A percentile compares a stretch with the other conserved stretches of the same genome.
phyloP scores from a whole-genome alignment of 768 basidiomycete genomes.

The Thelephora aurantiotincta region DNA sequence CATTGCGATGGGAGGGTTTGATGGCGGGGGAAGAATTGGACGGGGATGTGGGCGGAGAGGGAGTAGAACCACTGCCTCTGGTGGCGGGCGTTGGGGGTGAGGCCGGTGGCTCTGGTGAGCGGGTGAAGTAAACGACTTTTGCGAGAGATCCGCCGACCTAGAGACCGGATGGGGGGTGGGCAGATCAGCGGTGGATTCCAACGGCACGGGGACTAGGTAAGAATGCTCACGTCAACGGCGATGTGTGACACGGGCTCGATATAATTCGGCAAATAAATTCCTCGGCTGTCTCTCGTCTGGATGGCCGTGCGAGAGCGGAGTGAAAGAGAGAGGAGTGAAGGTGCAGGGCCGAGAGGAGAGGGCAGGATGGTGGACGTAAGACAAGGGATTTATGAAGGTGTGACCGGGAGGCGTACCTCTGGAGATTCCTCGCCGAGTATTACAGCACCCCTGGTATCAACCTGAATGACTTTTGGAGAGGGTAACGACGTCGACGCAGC shows the following conservation, averaged over 20 bases:
- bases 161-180: neutral
- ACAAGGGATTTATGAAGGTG: constrained; percentile 3
- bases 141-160: constrained; percentile 96
- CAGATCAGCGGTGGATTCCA: constrained; percentile 7
- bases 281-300: constrained; percentile 85
- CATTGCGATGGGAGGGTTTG: constrained; percentile 30
- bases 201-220: constrained; percentile 2
- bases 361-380: constrained; percentile 2
- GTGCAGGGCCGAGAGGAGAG: neutral
- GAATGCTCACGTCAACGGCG: constrained; percentile 77
- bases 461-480: constrained; percentile 76
- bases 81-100: constrained; percentile 60
- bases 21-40: constrained; percentile 15
- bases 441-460: constrained; percentile 87
- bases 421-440: constrained; percentile 91
- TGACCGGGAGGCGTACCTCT: constrained; percentile 41
- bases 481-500: constrained; percentile 50
- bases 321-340: constrained; percentile 3
- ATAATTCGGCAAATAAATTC: constrained; percentile 95
- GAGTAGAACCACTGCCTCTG: constrained; percentile 34
- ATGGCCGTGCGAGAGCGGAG: constrained; percentile 5
- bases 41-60: constrained; percentile 14
- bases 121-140: constrained; percentile 97
- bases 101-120: constrained; percentile 74
- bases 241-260: constrained; percentile 97